Base-by-base conservation (phyloP, 2,329 filamentous ascomycete species). In the Tolypocladium album region DNA sequence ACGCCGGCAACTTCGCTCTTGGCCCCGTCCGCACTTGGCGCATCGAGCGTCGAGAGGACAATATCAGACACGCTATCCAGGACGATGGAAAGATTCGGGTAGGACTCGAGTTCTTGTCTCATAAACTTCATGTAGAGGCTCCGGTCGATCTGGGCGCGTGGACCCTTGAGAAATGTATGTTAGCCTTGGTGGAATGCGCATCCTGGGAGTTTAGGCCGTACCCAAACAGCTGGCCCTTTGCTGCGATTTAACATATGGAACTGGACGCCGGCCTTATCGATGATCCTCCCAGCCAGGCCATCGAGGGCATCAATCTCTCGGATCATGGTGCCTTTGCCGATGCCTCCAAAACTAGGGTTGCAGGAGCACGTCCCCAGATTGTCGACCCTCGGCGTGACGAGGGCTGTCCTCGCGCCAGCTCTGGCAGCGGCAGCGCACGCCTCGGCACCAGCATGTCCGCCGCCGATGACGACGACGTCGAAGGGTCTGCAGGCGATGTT, bases 331-430 rank as follows among this genome's bases (percentile, higher is more conserved):
- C 94, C 94, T 72, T 99, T 99, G 53, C 94, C 94, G 67, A 99
- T 97, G n/a, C 94, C 94, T 45, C 94, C 94, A 70, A 99, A 96
- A 64, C 91, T 96, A 1, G 93, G 93, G 72, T 97, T 97, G 77
- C 93, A 97, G 42, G 92, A 97, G 76, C 93, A 97, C 38, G 94
- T 90, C 59, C 93, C 93, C 24, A 97, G 86, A 67, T 97, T 96
- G 61, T 92, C 87, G 61, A 90, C 74, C 62, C 89, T 91, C 2
- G 93, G 94, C 1, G 94, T 99, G 56, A 99, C 81, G 65, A 99
- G 83, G 1, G 89, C 93, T 50, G 94, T 97, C 67, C 87, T 86
- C 57, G 93, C 94, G 58, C 94, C 94, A 20, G 89, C 84, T 68
- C 94, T 85, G 53, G 94, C 94, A 17, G 94, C 90, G 2, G 93